Conservation (phyloP, 768 basidiomycete genomes). For the Gelatoporia subvermispora region DNA sequence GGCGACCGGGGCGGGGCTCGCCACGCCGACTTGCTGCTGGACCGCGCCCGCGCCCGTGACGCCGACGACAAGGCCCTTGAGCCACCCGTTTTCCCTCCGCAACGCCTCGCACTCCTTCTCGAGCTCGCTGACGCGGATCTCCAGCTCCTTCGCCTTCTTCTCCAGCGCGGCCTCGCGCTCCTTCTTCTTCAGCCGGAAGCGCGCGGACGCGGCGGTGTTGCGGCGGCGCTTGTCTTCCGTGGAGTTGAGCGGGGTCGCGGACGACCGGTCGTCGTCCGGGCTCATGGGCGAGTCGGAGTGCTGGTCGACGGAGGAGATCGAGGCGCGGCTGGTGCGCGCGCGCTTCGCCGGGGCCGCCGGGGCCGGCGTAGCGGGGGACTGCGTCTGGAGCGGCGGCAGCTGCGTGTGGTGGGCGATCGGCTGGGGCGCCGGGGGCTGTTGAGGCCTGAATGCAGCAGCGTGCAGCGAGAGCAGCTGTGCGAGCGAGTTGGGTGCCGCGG, state of each 20-base stretch:
- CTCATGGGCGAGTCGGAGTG: slow-evolving; percentile 26
- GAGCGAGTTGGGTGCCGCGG: slow-evolving; percentile 37
- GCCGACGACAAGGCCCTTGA: slow-evolving; percentile 85
- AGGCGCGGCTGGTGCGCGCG: slow-evolving; percentile 35
- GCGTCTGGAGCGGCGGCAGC: slow-evolving; percentile 10
- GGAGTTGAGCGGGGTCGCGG: slow-evolving; percentile 35
- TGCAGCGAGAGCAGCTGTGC: slow-evolving; percentile 68
- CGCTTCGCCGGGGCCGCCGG: slow-evolving; percentile 42
- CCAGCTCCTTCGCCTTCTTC: slow-evolving; percentile 78
- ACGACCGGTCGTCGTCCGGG: slow-evolving; percentile 24
- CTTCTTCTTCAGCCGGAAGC: slow-evolving; percentile 95
- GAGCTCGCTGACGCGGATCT: slow-evolving; percentile 70
- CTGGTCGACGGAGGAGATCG: slow-evolving; percentile 11
- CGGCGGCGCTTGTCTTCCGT: slow-evolving; percentile 89
- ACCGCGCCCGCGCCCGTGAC: slow-evolving; percentile 66
- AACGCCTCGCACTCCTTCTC: slow-evolving; percentile 90
- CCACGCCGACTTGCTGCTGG: slow-evolving; percentile 15
- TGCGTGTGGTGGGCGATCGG: slow-evolving; percentile 3
- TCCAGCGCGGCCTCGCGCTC: slow-evolving; percentile 90
- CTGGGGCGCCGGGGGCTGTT: neutral
- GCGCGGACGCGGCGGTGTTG: slow-evolving; percentile 90
- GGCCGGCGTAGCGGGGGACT: slow-evolving; percentile 6
- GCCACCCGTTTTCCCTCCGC: slow-evolving; percentile 86
- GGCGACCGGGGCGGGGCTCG: neutral
- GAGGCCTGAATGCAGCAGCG: slow-evolving; percentile 28